Conservation (phyloP, 441 rosid species). For the Populus trichocarpa region DNA sequence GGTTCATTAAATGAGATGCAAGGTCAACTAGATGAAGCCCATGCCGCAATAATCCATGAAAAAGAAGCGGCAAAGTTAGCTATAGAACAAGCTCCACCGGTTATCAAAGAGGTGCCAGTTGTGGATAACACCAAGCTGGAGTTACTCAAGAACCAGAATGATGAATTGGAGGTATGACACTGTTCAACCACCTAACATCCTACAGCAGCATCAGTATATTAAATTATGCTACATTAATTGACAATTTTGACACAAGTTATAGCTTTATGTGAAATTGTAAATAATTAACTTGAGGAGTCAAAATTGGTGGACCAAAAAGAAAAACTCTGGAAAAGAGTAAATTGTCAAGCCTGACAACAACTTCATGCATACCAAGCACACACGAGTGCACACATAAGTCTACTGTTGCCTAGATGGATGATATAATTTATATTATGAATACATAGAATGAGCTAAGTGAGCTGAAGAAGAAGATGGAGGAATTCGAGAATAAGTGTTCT, state of each 20-base stretch:
- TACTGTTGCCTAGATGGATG: not conserved
- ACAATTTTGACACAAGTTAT: not conserved
- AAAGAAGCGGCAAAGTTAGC: constrained; percentile 58
- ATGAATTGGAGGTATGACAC: constrained; percentile 45
- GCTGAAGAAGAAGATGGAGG: constrained; percentile 36
- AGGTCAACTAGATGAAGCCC: constrained; percentile 50
- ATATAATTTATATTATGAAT: constrained; percentile 11
- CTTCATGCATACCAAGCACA: not conserved
- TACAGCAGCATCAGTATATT: not conserved
- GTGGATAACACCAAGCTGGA: constrained; percentile 51
- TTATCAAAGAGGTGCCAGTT: constrained; percentile 61
- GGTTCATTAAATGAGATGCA: constrained; percentile 44
- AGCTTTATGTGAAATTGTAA: not conserved
- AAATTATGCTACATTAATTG: not conserved
- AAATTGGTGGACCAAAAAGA: no score
- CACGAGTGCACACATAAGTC: not conserved
- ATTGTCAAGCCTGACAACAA: no score
- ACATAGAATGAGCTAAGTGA: constrained; percentile 42
- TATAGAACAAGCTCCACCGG: constrained; percentile 63
- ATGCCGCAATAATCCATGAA: constrained; percentile 38
- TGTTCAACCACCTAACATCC: not conserved
- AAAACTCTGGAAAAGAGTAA: no score
- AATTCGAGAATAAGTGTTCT: constrained; percentile 41
- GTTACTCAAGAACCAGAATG: constrained; percentile 38
- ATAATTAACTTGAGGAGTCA: not conserved